Conservation (phyloP, 192 early-diverging fungal genomes). For the Podila epicladia region DNA sequence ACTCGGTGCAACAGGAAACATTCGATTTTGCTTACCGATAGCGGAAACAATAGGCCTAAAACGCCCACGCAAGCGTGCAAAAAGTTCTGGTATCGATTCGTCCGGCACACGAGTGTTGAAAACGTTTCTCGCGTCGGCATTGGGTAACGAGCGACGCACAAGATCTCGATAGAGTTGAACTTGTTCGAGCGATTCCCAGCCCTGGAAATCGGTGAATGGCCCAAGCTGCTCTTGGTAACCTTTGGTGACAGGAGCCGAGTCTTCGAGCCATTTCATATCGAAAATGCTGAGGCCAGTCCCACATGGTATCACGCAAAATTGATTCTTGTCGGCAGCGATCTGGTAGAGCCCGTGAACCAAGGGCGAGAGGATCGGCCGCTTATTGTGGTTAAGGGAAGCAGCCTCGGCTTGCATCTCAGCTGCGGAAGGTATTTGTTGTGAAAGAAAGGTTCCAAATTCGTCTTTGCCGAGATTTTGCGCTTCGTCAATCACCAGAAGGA, state of each 20-base stretch:
- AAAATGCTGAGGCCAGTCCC: slow-evolving; percentile 31
- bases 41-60: slow-evolving; percentile 26
- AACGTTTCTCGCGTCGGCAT: slow-evolving; percentile 1
- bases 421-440: slow-evolving; percentile 8
- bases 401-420: background rate
- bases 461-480: slow-evolving; percentile 30
- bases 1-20: background rate
- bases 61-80: slow-evolving; percentile 18
- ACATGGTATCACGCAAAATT: slow-evolving; percentile 18
- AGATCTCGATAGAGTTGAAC: slow-evolving; percentile 21
- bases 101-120: slow-evolving; percentile 19
- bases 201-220: slow-evolving; percentile 34
- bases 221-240: slow-evolving; percentile 9
- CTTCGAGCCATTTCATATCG: slow-evolving; percentile 24
- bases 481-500: slow-evolving; percentile 40
- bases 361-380: slow-evolving; percentile 29
- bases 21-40: slow-evolving; percentile 20
- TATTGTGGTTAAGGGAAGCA: slow-evolving; percentile 1
- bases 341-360: slow-evolving; percentile 18
- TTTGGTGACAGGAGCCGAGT: slow-evolving; percentile 20
- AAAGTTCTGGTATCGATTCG: slow-evolving; percentile 11
- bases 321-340: slow-evolving; percentile 5
- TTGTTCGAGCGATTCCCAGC: slow-evolving; percentile 31
- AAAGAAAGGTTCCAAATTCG: slow-evolving; percentile 14
- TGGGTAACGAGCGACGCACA: slow-evolving; percentile 22